Base-by-base conservation (phyloP, 2,329 filamentous ascomycete species). In the Salinomyces thailandicus region DNA sequence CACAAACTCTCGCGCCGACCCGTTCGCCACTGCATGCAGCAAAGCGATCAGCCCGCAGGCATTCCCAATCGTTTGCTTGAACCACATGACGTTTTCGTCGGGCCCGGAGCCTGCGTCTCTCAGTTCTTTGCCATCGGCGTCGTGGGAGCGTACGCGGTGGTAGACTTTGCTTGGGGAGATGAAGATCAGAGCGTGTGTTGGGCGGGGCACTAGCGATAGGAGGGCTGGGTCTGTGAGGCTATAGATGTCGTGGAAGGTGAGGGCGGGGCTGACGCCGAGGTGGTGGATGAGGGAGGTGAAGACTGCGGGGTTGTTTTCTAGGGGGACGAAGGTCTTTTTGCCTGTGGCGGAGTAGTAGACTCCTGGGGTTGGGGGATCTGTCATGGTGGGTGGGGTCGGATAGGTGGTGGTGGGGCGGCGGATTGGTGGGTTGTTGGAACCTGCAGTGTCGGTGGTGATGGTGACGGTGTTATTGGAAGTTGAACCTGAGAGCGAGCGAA, bases 11-110 rank as follows among this genome's bases (percentile, higher is more conserved):
- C 53, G 53, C 3, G 62, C 64, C 2, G 60, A 54, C 12, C 68
- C 64, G 48, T 77, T 78, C 32, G 63, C 58, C 15, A 75, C 46
- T 41, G 63, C 62, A 49, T 77, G 73, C 2, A 77, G 53, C 1
- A 76, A 53, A 2, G 67, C 72, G 41, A 77, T 75, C n/a, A 70
- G 58, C 0, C 73, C 74, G 46, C 74, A 77, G 0, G 72, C 69
- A 47, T 77, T 61, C 12, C 67, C 44, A 38, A 76, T 75, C 1
- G 69, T 76, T 46, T 77, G 73, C 41, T 63, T 66, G 53, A 73
- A 74, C 72, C 72, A 77, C 15, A 75, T 55, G 4, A 75, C 64
- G 0, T 71, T 69, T 39, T 76, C 71, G 2, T 59, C 45, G 0
- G 59, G 52, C 15, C 72, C 72, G 14, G 49, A 62, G 7, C 63